Evolutionary conservation across 139 green algal genomes (phyloP).

Genomic region (Tetradesmus obliquus): DNA sequence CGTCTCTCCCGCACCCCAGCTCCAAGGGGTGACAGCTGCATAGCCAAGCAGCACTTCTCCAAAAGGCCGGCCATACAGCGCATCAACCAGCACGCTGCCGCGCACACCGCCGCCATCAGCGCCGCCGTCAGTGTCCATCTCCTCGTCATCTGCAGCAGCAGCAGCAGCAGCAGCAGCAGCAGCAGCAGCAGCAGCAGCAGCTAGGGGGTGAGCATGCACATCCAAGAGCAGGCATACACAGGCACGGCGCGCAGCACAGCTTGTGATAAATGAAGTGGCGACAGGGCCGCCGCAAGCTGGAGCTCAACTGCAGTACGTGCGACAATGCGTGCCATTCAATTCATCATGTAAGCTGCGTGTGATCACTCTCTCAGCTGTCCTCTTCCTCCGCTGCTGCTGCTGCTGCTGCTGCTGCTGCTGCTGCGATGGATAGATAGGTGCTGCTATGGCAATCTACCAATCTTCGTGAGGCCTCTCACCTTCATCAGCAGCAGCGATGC

Average conservation of each 20-base stretch:
- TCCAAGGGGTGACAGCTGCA: slow-evolving; percentile 11
- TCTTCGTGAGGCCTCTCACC: neutral
- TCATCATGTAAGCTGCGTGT: too few relatives aligned
- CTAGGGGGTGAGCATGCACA: too few relatives aligned
- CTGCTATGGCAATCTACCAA: too few relatives aligned
- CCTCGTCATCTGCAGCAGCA: neutral
- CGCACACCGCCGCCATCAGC: slow-evolving; percentile 3
- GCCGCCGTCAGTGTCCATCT: neutral
- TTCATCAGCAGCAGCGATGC: neutral
- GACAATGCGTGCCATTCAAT: too few relatives aligned
- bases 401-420: neutral
- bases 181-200: too few relatives aligned
- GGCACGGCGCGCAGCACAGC: neutral
- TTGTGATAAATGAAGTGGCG: too few relatives aligned
- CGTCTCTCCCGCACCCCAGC: slow-evolving; percentile 1
- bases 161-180: neutral
- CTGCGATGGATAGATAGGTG: neutral
- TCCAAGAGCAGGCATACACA: neutral
- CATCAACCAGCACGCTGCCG: slow-evolving; percentile 6
- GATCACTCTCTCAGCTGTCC: neutral
- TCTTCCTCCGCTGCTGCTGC: neutral
- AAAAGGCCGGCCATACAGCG: slow-evolving; percentile 9
- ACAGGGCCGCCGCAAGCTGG: too few relatives aligned
- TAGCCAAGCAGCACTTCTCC: slow-evolving; percentile 37
- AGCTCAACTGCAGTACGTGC: too few relatives aligned